Percentiles rank a stretch among this genome's conserved stretches.
Evolutionary conservation across 2,329 filamentous ascomycete genomes (phyloP).

Genomic region (Fusarium sp.): DNA sequence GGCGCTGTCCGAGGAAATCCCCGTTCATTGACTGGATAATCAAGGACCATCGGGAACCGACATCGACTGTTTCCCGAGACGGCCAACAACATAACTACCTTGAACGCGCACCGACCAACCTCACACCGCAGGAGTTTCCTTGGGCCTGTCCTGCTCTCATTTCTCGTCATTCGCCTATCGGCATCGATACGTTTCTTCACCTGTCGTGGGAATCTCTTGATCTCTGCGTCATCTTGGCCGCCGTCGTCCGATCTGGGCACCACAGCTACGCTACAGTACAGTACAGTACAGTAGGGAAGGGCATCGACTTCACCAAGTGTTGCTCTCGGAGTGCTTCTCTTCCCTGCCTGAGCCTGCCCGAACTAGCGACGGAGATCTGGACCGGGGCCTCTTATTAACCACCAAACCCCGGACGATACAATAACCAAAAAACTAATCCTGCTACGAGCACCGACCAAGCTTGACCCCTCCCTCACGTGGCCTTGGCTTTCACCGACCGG

Average conservation of each 20-base stretch:
- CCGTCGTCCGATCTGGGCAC: slow-evolving; percentile 23
- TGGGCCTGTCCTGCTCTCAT: not conserved
- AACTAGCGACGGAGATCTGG: slow-evolving; percentile 11
- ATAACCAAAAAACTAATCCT: slow-evolving; percentile 22
- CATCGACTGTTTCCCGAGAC: slow-evolving; percentile 16
- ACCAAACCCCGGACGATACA: slow-evolving; percentile 18
- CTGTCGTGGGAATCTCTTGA: slow-evolving; percentile 12
- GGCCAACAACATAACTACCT: not conserved
- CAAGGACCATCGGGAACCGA: slow-evolving; percentile 5
- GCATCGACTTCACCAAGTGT: slow-evolving; percentile 4
- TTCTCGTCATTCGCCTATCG: slow-evolving; percentile 5
- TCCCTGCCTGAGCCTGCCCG: not conserved
- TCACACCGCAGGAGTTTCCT: slow-evolving; percentile 12
- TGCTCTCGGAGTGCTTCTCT: slow-evolving; percentile 4
- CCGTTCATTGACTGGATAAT: slow-evolving; percentile 6
- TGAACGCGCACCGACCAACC: not conserved
- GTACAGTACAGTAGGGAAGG: not conserved
- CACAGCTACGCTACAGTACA: slow-evolving; percentile 2
- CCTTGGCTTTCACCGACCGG: slow-evolving; percentile 25
- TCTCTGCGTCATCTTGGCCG: slow-evolving; percentile 26
- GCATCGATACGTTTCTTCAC: slow-evolving; percentile 4
- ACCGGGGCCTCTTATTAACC: slow-evolving; percentile 13
- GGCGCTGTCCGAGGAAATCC: not conserved
- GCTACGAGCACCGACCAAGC: slow-evolving; percentile 28
- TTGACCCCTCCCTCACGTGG: slow-evolving; percentile 47